Conservation (phyloP, 148 eudicot genomes). For the Nepenthes gracilis region DNA sequence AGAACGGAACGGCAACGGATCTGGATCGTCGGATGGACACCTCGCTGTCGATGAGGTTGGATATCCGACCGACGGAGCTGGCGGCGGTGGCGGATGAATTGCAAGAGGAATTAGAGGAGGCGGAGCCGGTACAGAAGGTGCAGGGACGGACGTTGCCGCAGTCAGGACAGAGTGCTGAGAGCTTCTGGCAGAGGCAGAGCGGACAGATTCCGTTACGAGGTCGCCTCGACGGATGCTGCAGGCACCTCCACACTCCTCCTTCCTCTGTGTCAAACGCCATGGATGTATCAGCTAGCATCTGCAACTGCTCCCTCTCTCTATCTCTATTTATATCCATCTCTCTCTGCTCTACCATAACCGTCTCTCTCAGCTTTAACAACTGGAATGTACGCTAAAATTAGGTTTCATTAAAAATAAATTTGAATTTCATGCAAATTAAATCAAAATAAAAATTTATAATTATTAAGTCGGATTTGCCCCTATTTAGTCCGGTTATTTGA, state of each 20-base stretch:
- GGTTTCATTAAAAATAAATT: no score
- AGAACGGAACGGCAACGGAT: constrained; percentile 34
- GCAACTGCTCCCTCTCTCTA: neutral
- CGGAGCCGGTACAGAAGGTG: constrained; percentile 11
- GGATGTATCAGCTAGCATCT: neutral
- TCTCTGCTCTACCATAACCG: no score
- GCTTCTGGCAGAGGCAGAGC: constrained; percentile 36
- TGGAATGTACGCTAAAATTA: no score
- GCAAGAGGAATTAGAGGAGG: constrained; percentile 20
- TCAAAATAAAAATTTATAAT: no score
- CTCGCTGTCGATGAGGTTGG: constrained; percentile 22
- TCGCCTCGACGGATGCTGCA: constrained; percentile 51
- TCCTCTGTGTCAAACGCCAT: constrained; percentile 59
- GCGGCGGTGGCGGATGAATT: constrained; percentile 6
- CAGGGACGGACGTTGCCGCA: constrained; percentile 40
- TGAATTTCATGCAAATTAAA: no score
- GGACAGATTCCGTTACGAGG: constrained; percentile 44
- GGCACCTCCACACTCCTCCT: constrained; percentile 58
- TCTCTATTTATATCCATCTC: no score
- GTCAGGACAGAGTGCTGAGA: constrained; percentile 38
- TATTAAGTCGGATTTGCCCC: no score
- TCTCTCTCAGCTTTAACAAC: no score
- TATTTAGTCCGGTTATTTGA: no score
- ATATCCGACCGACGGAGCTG: constrained; percentile 18
- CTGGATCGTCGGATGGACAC: constrained; percentile 33